Evolutionary conservation across 441 rosid genomes (phyloP).

Genomic region (Lepidium campestre): DNA sequence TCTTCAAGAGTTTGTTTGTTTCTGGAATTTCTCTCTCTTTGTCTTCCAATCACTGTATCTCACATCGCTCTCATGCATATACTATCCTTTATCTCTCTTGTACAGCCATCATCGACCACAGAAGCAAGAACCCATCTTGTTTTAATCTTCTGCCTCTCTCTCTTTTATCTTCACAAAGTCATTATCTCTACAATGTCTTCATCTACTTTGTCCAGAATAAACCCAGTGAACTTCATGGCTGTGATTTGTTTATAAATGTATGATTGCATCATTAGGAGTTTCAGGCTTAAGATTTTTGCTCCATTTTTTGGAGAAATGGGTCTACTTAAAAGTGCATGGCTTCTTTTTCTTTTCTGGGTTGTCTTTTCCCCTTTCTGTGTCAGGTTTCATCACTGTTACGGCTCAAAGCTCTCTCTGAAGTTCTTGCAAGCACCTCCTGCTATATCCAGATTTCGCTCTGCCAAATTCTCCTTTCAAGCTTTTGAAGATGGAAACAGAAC

Average conservation of each 20-base stretch:
- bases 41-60: conserved; percentile 22
- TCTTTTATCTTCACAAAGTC: conserved; percentile 8
- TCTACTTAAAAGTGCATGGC: conserved; percentile 35
- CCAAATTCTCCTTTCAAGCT: conserved; percentile 66
- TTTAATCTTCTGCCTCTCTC: conserved; percentile 21
- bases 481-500: conserved; percentile 38
- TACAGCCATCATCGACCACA: conserved; percentile 28
- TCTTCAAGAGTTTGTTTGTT: conserved; percentile 28
- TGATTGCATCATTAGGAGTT: conserved; percentile 3
- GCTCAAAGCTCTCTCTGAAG: conserved; percentile 47
- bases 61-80: conserved; percentile 30
- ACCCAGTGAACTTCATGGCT: not conserved
- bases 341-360: conserved; percentile 38
- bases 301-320: conserved; percentile 34
- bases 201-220: conserved; percentile 19
- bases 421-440: conserved; percentile 61
- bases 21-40: conserved; percentile 17
- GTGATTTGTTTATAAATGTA: not conserved
- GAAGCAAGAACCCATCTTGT: conserved; percentile 15
- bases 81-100: conserved; percentile 32
- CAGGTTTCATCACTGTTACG: conserved; percentile 36
- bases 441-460: conserved; percentile 49
- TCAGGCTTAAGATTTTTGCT: conserved; percentile 6
- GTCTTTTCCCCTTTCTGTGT: conserved; percentile 31
- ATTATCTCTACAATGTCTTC: conserved; percentile 28